phyloP scores from a whole-genome alignment of 371 early-diverging fungal species.

The Syncephalastrum monosporum region DNA sequence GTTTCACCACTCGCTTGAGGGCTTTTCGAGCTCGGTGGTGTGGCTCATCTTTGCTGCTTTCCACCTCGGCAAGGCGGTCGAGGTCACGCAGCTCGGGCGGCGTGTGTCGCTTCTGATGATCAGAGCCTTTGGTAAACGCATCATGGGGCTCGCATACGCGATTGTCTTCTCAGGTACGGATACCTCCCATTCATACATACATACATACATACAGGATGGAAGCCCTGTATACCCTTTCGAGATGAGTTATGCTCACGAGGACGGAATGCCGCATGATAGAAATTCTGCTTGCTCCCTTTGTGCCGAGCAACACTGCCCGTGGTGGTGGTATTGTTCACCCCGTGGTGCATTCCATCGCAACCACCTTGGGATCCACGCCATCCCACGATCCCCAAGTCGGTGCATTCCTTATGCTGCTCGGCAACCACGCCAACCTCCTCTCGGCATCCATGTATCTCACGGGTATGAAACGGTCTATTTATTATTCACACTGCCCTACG shows the following conservation, averaged over 20 bases:
- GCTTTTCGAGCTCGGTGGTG: conserved; percentile 61
- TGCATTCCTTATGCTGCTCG: conserved; percentile 55
- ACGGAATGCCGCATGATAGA: conserved; percentile 33
- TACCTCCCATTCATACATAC: too few species aligned
- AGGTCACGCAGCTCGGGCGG: conserved; percentile 58
- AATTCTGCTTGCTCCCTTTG: conserved; percentile 64
- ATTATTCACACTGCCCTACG: too few species aligned
- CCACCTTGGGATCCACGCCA: conserved; percentile 46
- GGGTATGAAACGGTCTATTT: conserved; percentile 16
- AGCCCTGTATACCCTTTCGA: background rate
- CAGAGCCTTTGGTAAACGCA: conserved; percentile 49
- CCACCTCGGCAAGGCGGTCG: conserved; percentile 67
- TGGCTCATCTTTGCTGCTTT: conserved; percentile 76
- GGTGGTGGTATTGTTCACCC: conserved; percentile 74
- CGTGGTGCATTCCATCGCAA: conserved; percentile 62
- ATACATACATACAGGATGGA: too few species aligned
- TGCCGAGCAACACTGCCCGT: conserved; percentile 75
- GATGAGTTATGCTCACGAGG: conserved; percentile 6
- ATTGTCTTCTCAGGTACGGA: conserved; percentile 49
- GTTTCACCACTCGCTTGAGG: conserved; percentile 55
- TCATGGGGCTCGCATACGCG: conserved; percentile 61
- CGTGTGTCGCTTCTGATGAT: conserved; percentile 59
- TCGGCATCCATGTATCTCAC: conserved; percentile 68
- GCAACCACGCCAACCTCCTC: conserved; percentile 61
- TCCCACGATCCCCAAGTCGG: conserved; percentile 34